These are phyloP conservation scores for Pyracantha coccinea DNA, from an alignment of 331 rosid species.

Conservation along the genomic window DNA sequence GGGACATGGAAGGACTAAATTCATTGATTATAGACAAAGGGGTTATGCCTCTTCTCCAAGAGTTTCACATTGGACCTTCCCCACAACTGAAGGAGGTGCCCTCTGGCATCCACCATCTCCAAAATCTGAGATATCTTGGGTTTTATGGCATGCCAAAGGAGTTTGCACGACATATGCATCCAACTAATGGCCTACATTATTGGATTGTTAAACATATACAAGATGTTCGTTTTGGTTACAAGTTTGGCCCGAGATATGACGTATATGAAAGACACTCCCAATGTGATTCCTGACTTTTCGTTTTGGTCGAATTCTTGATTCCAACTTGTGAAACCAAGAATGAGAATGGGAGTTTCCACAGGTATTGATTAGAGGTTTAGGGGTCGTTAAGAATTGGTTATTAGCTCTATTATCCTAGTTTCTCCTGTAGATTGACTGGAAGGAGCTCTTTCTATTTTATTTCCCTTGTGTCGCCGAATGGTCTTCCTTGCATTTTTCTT, in stretches of 20 bases:
- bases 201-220: neutral
- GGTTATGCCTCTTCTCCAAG: neutral
- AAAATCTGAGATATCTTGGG: neutral
- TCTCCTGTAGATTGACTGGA: too few species aligned
- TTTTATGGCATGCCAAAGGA: neutral
- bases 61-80: neutral
- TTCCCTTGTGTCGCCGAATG: too few species aligned
- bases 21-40: neutral
- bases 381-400: too few species aligned
- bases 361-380: too few species aligned
- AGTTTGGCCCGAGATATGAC: neutral
- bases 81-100: constrained; percentile 8
- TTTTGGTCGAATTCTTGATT: too few species aligned
- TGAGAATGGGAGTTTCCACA: too few species aligned
- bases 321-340: neutral
- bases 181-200: neutral
- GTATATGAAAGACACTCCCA: neutral
- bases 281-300: neutral
- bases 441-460: too few species aligned
- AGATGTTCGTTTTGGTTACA: neutral
- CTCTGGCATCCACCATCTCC: neutral
- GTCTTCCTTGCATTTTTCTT: too few species aligned
- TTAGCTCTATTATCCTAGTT: too few species aligned
- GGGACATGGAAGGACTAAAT: neutral
- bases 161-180: neutral